A percentile compares a stretch with the other conserved stretches of the same genome.
Evolutionary conservation across 805 yeast species (phyloP).

Genomic region (Saccharomycopsis fodiens): DNA sequence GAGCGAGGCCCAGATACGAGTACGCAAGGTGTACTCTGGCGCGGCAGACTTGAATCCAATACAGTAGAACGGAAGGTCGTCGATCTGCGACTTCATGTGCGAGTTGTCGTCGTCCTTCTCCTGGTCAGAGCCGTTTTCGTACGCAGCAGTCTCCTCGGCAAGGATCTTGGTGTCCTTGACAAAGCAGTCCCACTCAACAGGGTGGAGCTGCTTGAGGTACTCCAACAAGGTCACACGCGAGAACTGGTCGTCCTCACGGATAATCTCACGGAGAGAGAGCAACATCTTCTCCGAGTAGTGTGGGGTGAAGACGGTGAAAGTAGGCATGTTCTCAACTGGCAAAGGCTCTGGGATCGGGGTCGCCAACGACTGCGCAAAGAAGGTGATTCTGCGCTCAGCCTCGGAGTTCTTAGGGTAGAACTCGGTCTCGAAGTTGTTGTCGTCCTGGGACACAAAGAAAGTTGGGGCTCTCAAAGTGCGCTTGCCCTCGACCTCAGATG

Average conservation of each 20-base stretch:
- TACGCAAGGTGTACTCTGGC: constrained; percentile 57
- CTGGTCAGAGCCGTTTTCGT: constrained; percentile 23
- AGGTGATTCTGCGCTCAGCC: constrained; percentile 98
- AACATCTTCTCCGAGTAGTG: constrained; percentile 94
- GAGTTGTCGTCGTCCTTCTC: constrained; percentile 35
- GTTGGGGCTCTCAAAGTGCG: constrained; percentile 98
- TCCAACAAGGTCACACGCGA: constrained; percentile 69
- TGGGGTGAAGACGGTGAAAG: constrained; percentile 93
- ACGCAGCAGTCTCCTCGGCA: constrained; percentile 43
- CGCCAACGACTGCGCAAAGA: constrained; percentile 97
- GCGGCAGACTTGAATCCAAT: constrained; percentile 65
- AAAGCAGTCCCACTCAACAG: constrained; percentile 74
- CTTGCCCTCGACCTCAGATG: constrained; percentile 96
- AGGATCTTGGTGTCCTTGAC: constrained; percentile 67
- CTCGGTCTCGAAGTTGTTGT: constrained; percentile 84
- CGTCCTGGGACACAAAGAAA: constrained; percentile 97
- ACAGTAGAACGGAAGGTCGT: constrained; percentile 63
- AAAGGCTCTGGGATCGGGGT: constrained; percentile 98
- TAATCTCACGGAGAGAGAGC: constrained; percentile 88
- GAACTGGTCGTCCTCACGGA: constrained; percentile 94
- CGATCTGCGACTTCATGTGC: constrained; percentile 32
- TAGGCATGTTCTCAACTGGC: constrained; percentile 99
- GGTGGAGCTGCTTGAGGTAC: constrained; percentile 64
- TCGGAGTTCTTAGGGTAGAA: constrained; percentile 96
- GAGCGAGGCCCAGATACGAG: constrained; percentile 82